phyloP scores from a whole-genome alignment of 345 rosid species.

The Gossypium mustelinum region DNA sequence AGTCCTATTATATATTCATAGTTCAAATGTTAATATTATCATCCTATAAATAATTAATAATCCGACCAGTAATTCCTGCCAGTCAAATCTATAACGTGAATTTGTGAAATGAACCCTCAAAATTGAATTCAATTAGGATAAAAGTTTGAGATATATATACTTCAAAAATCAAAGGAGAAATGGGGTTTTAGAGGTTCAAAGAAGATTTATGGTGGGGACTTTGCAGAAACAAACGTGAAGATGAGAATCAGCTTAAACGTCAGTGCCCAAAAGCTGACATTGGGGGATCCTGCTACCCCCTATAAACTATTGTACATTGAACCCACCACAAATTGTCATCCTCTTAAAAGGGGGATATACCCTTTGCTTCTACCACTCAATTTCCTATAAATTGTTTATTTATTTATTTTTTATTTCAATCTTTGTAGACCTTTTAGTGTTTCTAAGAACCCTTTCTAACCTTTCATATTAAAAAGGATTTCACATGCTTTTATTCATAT shows the following conservation, averaged over 20 bases:
- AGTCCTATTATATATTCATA: no score
- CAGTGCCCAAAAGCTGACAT: conserved; percentile 19
- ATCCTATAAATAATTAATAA: no score
- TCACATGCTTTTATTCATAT: background rate
- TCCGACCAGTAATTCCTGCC: no score
- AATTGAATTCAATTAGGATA: no score
- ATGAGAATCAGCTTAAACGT: conserved; percentile 26
- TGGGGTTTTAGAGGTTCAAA: conserved; percentile 16
- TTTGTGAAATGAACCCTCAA: no score
- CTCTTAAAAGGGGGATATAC: background rate
- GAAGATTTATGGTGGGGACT: conserved; percentile 26
- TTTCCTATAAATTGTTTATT: background rate
- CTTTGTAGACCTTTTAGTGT: background rate
- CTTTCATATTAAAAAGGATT: background rate
- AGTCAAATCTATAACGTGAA: no score
- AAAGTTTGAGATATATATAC: background rate
- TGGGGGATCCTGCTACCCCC: background rate
- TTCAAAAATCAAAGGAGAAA: background rate
- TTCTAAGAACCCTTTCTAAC: background rate
- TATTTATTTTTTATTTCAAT: background rate
- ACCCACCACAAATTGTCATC: background rate
- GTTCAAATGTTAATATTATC: no score
- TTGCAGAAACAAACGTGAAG: background rate
- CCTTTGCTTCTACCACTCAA: background rate
- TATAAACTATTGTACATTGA: background rate